A percentile compares a stretch with the other conserved stretches of the same genome.
Evolutionary conservation across 306 rosid genomes (phyloP).

Genomic region (Quercus gilva): DNA sequence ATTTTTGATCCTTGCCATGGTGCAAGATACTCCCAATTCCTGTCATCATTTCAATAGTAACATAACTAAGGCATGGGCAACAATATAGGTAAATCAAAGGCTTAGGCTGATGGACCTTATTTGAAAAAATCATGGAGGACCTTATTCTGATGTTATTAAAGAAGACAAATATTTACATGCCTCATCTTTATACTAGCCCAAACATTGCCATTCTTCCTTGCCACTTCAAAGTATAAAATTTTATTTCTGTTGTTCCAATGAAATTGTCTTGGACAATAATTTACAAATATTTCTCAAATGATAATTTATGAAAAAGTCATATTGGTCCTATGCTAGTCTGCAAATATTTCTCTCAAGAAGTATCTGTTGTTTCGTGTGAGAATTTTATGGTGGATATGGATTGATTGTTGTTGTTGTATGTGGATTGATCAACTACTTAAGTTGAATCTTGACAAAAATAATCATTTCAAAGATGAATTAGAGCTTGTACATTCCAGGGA

Average conservation of each 20-base stretch:
- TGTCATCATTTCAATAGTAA: conserved; percentile 5
- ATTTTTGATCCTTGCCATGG: conserved; percentile 44
- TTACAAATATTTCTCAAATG: too few relatives aligned
- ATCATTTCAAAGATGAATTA: neutral
- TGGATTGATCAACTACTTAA: neutral
- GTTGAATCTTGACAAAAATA: neutral
- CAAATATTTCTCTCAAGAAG: too few relatives aligned
- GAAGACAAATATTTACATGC: too few relatives aligned
- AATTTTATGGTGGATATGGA: neutral
- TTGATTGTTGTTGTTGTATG: neutral
- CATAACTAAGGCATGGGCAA: neutral
- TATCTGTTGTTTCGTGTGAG: too few relatives aligned
- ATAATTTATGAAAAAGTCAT: too few relatives aligned
- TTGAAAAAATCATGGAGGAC: neutral
- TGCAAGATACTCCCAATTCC: conserved; percentile 51
- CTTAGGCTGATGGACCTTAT: neutral
- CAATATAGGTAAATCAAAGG: neutral
- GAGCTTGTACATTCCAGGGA: neutral
- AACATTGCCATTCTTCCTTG: too few relatives aligned
- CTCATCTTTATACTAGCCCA: too few relatives aligned
- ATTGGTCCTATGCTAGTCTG: too few relatives aligned
- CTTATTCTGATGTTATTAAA: too few relatives aligned
- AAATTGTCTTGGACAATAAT: too few relatives aligned
- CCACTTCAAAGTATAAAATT: too few relatives aligned
- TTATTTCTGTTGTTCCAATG: too few relatives aligned